A percentile compares a stretch with the other conserved stretches of the same genome.
These are phyloP conservation scores for Komagataella kurtzmanii DNA, from an alignment of 805 yeast genomes.

Conservation along the genomic window DNA sequence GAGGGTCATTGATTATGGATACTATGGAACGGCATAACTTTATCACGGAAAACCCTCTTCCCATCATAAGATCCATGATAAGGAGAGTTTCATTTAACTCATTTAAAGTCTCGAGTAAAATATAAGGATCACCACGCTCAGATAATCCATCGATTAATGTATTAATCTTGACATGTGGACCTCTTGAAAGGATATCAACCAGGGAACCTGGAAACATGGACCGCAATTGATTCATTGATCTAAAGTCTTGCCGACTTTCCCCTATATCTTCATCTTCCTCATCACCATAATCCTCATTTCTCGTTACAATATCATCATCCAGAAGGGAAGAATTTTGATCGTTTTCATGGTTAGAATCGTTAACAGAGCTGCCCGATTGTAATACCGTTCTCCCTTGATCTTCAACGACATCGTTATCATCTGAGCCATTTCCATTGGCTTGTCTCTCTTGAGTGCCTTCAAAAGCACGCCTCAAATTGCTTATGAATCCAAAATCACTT, in stretches of 20 bases:
- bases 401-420: constrained; percentile 14
- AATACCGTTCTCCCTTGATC: constrained; percentile 4
- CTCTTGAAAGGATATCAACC: constrained; percentile 1
- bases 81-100: constrained; percentile 51
- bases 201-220: constrained; percentile 10
- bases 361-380: neutral
- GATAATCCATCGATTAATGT: constrained; percentile 22
- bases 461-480: neutral
- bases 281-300: constrained; percentile 5
- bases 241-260: constrained; percentile 5
- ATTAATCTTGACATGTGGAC: constrained; percentile 6
- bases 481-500: neutral
- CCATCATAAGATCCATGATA: constrained; percentile 58
- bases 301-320: constrained; percentile 6
- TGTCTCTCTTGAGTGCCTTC: constrained; percentile 7
- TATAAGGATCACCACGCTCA: constrained; percentile 40
- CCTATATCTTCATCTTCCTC: constrained; percentile 8
- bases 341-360: constrained; percentile 8
- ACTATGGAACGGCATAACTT: constrained; percentile 42
- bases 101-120: constrained; percentile 49
- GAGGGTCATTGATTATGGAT: constrained; percentile 41
- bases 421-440: constrained; percentile 7
- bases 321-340: constrained; percentile 7
- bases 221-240: constrained; percentile 7
- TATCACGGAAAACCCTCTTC: constrained; percentile 48